phyloP scores from a whole-genome alignment of 2,329 filamentous ascomycete species.

The Fusarium lyarnte region DNA sequence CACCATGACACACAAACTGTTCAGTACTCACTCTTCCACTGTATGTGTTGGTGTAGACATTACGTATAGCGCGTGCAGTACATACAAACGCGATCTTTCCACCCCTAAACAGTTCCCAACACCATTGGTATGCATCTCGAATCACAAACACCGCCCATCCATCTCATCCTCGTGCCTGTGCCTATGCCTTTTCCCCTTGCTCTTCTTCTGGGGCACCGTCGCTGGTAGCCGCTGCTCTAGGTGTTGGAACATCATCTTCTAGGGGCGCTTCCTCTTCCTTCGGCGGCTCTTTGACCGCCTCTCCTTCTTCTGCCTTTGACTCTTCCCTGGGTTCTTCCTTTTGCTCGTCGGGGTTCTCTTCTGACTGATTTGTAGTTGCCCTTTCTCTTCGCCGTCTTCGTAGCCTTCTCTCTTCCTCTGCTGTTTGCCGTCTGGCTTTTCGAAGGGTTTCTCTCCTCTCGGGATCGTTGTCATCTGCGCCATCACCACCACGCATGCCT shows the following conservation, averaged over 20 bases:
- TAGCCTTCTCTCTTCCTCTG: constrained; percentile 79
- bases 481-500: constrained; percentile 77
- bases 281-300: constrained; percentile 15
- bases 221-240: constrained; percentile 27
- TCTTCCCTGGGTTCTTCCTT: constrained; percentile 37
- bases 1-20: constrained; percentile 6
- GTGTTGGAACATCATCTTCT: constrained; percentile 34
- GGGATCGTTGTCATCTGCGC: constrained; percentile 59
- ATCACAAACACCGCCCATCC: constrained; percentile 26
- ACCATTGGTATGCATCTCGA: constrained; percentile 39
- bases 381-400: constrained; percentile 74
- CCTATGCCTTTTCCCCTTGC: constrained; percentile 30
- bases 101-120: constrained; percentile 31
- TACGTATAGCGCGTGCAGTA: constrained; percentile 48
- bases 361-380: constrained; percentile 52
- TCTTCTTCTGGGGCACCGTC: constrained; percentile 26
- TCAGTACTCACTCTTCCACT: constrained; percentile 32
- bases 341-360: constrained; percentile 39
- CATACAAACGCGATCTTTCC: constrained; percentile 32
- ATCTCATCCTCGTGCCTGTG: constrained; percentile 35
- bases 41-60: constrained; percentile 50
- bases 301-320: constrained; percentile 20
- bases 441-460: constrained; percentile 70
- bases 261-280: constrained; percentile 21
- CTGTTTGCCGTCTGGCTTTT: constrained; percentile 71